phyloP scores from a whole-genome alignment of 768 basidiomycete species.

The Mycena sanguinolenta region DNA sequence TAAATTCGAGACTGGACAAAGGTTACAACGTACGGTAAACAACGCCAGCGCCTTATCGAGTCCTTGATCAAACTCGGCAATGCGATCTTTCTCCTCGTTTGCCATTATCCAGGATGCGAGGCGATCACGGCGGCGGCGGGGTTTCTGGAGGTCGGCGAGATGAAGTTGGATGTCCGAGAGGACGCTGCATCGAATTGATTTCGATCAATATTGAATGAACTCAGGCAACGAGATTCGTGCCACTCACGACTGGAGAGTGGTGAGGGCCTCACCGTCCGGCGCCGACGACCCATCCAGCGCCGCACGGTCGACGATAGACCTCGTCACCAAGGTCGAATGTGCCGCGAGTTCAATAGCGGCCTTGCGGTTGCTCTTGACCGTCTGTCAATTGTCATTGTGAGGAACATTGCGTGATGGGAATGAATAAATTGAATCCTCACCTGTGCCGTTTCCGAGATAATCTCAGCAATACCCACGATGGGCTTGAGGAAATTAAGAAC shows the following conservation, averaged over 20 bases:
- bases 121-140: conserved; percentile 15
- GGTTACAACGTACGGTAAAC: no score
- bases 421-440: neutral
- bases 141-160: neutral
- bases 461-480: neutral
- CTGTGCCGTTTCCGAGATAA: conserved; percentile 8
- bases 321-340: neutral
- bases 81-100: no score
- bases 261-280: neutral
- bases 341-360: neutral
- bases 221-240: neutral
- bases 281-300: neutral
- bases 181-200: no score
- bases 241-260: neutral
- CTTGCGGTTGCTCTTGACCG: neutral
- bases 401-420: neutral
- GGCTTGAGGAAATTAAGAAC: neutral
- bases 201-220: no score
- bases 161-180: neutral
- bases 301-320: neutral
- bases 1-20: neutral
- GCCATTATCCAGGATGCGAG: neutral
- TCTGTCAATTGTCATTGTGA: neutral
- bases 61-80: no score
- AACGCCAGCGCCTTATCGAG: no score